A percentile compares a stretch with the other conserved stretches of the same genome.
Conservation (phyloP, 108 stramenopile species). For the Fistulifera solaris region DNA sequence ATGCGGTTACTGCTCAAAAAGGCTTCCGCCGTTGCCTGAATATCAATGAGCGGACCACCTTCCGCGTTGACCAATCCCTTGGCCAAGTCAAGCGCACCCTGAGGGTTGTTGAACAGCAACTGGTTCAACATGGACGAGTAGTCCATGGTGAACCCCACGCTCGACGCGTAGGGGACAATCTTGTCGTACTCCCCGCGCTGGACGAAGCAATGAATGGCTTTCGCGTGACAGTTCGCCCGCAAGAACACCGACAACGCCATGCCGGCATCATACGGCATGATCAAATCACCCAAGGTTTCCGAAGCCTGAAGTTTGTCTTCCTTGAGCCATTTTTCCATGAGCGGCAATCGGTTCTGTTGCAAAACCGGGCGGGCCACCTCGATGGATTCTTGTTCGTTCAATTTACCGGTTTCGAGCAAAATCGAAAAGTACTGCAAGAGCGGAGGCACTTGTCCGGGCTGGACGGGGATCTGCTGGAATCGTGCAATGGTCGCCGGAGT, state of each 20-base stretch:
- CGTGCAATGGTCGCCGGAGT: constrained; percentile 96
- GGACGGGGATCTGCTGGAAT: constrained; percentile 96
- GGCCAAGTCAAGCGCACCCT: constrained; percentile 95
- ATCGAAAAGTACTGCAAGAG: constrained; percentile 98
- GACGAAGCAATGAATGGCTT: constrained; percentile 98
- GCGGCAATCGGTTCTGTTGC: constrained; percentile 88
- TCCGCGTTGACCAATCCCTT: constrained; percentile 91
- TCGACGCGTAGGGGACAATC: constrained; percentile 95
- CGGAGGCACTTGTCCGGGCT: constrained; percentile 93
- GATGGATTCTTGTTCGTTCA: constrained; percentile 96
- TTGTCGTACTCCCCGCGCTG: constrained; percentile 98
- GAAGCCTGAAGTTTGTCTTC: constrained; percentile 94
- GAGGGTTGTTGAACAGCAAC: constrained; percentile 94
- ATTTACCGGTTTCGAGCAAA: constrained; percentile 87
- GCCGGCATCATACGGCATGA: constrained; percentile 88
- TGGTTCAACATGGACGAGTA: constrained; percentile 96
- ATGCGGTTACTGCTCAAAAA: constrained; percentile 95
- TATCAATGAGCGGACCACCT: constrained; percentile 91
- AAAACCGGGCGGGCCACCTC: constrained; percentile 97
- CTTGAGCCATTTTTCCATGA: constrained; percentile 99
- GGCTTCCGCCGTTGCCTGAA: constrained; percentile 94
- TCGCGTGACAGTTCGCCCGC: constrained; percentile 89
- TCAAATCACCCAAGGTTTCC: constrained; percentile 94
- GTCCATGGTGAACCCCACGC: constrained; percentile 94
- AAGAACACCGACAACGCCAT: constrained; percentile 98